These are phyloP conservation scores for Pichia sp. DNA, from an alignment of 1,139 yeast species.

Conservation along the genomic window DNA sequence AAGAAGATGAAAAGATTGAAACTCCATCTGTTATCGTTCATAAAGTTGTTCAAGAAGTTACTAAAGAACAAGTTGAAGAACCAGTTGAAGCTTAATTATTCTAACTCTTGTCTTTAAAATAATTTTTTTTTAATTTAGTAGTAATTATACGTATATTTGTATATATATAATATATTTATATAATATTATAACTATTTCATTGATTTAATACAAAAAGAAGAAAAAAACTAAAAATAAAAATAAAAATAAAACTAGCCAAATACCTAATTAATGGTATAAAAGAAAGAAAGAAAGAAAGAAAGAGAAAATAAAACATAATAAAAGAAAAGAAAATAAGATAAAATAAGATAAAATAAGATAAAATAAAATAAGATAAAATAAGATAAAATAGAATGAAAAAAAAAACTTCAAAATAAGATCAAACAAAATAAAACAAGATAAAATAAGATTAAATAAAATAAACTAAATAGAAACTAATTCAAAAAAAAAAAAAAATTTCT, in stretches of 20 bases:
- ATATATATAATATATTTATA: too few species aligned
- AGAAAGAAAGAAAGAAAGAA: too few species aligned
- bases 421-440: background rate
- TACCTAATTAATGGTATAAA: too few species aligned
- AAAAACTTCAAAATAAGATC: background rate
- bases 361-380: background rate
- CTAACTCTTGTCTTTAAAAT: background rate
- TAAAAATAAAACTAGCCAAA: too few species aligned
- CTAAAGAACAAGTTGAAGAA: conserved; percentile 24
- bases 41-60: conserved; percentile 38
- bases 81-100: conserved; percentile 7
- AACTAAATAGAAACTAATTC: background rate
- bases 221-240: background rate
- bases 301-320: too few species aligned
- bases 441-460: background rate
- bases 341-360: background rate
- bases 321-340: background rate
- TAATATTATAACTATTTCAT: background rate
- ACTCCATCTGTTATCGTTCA: conserved; percentile 82
- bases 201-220: background rate
- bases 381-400: background rate
- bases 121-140: too few species aligned
- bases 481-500: background rate
- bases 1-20: conserved; percentile 86
- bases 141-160: too few species aligned